phyloP scores from a whole-genome alignment of 2,329 filamentous ascomycete genomes.

The Didymella pinodella region DNA sequence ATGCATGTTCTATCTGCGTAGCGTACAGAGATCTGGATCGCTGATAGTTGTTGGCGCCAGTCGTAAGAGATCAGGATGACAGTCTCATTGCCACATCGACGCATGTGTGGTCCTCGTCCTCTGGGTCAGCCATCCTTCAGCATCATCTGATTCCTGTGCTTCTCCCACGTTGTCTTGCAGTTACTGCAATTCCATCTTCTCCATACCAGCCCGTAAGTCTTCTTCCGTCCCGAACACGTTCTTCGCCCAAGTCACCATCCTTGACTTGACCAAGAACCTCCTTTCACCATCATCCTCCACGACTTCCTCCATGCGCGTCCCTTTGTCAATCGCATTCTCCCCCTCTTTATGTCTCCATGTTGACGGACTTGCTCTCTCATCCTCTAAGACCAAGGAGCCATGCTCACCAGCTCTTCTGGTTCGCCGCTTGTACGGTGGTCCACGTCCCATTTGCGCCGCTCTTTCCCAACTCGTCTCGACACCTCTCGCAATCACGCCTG shows the following conservation, averaged over 20 bases:
- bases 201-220: slow-evolving; percentile 62
- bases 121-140: not conserved
- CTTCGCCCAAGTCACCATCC: slow-evolving; percentile 76
- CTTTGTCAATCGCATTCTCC: slow-evolving; percentile 21
- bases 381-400: slow-evolving; percentile 34
- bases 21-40: no score
- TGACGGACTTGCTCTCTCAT: slow-evolving; percentile 1
- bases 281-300: slow-evolving; percentile 17
- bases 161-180: not conserved
- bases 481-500: slow-evolving; percentile 79
- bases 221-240: slow-evolving; percentile 81
- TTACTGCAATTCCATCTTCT: slow-evolving; percentile 33
- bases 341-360: slow-evolving; percentile 24
- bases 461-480: slow-evolving; percentile 87
- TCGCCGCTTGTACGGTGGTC: slow-evolving; percentile 70
- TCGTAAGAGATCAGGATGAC: no score
- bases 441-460: slow-evolving; percentile 74
- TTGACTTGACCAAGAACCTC: slow-evolving; percentile 63
- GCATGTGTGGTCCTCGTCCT: not conserved
- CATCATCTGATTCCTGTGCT: not conserved
- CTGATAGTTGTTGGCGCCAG: no score
- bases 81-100: no score
- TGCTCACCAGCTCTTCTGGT: slow-evolving; percentile 34
- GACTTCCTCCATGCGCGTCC: slow-evolving; percentile 13
- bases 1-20: no score